Conservation (phyloP, 768 basidiomycete species). For the Russula griseocarnosa region DNA sequence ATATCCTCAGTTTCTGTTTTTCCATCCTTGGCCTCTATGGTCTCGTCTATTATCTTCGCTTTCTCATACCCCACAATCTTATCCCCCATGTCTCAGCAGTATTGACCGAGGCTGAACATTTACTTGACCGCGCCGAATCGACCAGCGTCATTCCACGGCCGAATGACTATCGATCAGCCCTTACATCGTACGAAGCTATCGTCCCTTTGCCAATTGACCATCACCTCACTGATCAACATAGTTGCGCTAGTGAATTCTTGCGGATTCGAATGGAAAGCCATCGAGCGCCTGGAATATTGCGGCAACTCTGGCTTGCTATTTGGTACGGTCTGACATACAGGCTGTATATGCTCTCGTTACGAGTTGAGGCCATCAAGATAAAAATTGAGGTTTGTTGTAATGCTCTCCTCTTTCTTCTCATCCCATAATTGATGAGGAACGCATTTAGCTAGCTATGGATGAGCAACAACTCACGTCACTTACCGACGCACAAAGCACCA, state of each 20-base stretch:
- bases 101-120: not conserved
- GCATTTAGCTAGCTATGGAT: not conserved
- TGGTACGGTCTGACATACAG: not conserved
- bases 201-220: too few relatives aligned
- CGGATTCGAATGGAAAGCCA: constrained; percentile 8
- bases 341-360: not conserved
- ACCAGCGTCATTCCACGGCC: not conserved
- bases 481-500: too few relatives aligned
- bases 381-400: not conserved
- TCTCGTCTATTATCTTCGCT: not conserved
- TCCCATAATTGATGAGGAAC: not conserved
- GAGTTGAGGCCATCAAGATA: not conserved
- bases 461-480: not conserved
- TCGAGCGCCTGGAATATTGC: not conserved
- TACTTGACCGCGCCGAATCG: not conserved
- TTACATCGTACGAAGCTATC: not conserved
- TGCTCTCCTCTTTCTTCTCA: not conserved
- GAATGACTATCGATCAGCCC: not conserved
- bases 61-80: not conserved
- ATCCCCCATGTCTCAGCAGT: not conserved
- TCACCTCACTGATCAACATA: not conserved
- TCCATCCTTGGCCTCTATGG: not conserved
- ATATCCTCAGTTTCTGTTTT: too few relatives aligned
- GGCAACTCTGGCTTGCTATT: constrained; percentile 6
- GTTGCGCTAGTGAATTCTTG: not conserved